Evolutionary conservation across 139 green algal species (phyloP).

Genomic region (Nannochloris sp.): DNA sequence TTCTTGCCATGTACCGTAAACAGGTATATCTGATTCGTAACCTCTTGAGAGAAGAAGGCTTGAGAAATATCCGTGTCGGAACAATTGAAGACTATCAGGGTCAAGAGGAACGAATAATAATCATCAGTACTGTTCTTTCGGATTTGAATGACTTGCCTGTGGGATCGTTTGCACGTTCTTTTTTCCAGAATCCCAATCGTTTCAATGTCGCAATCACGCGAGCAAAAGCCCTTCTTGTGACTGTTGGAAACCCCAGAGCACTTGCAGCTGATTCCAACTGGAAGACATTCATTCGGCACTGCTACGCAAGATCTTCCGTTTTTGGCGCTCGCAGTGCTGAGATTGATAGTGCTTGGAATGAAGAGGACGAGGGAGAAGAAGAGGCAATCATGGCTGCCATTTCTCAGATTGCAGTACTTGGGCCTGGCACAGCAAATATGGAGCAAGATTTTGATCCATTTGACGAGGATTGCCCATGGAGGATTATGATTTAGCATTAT

Average conservation of each 20-base stretch:
- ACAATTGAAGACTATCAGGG: constrained; percentile 62
- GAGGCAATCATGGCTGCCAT: constrained; percentile 12
- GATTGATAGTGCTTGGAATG: neutral
- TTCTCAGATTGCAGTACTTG: constrained; percentile 1
- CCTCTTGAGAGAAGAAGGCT: constrained; percentile 50
- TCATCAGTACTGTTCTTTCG: constrained; percentile 70
- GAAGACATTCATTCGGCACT: constrained; percentile 60
- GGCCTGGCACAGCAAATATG: neutral
- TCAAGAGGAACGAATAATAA: constrained; percentile 72
- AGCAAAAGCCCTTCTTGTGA: constrained; percentile 72
- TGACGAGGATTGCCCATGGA: too few species aligned
- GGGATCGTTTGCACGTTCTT: constrained; percentile 13
- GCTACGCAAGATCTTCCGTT: constrained; percentile 29
- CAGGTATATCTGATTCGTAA: constrained; percentile 64
- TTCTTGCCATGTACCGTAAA: constrained; percentile 48
- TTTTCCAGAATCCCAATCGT: constrained; percentile 56
- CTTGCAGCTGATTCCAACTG: constrained; percentile 55
- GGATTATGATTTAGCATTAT: neutral
- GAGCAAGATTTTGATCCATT: neutral
- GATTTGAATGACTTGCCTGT: neutral
- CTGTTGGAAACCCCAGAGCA: constrained; percentile 64
- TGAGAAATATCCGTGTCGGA: constrained; percentile 60
- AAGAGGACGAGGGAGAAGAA: neutral
- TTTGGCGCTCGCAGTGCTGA: constrained; percentile 13
- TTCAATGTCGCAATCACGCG: constrained; percentile 90